These are phyloP conservation scores for Chlorella sp. DNA, from an alignment of 139 green algal species.

Conservation along the genomic window DNA sequence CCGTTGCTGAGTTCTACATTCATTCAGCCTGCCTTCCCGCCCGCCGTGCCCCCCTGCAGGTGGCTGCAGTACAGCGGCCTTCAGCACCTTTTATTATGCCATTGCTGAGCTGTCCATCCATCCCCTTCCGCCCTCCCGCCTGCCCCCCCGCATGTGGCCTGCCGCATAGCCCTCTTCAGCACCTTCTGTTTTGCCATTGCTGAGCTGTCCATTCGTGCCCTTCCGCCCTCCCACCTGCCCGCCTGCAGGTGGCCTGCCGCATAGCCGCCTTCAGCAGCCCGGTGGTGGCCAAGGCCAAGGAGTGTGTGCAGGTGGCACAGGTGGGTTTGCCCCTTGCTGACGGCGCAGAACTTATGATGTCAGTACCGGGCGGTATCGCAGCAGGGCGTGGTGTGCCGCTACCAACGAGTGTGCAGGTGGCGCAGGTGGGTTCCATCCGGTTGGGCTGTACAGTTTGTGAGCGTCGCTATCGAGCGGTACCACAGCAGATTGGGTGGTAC, in stretches of 20 bases:
- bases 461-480: background rate
- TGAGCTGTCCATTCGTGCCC: background rate
- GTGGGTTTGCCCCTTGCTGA: no score
- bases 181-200: background rate
- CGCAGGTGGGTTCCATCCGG: conserved; percentile 23
- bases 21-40: no score
- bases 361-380: no score
- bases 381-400: no score
- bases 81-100: no score
- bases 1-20: no score
- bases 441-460: background rate
- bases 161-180: background rate
- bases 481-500: no score
- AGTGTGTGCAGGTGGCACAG: conserved; percentile 20
- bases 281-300: conserved; percentile 37
- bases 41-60: no score
- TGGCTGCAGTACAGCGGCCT: no score
- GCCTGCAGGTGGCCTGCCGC: conserved; percentile 4
- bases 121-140: no score
- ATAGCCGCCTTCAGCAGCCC: conserved; percentile 50
- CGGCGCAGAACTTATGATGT: no score
- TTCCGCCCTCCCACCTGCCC: background rate
- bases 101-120: no score
- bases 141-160: background rate
- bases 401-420: conserved; percentile 19